These are phyloP conservation scores for Anisodus acutangulus DNA, from an alignment of 257 asterid genomes.

Conservation along the genomic window DNA sequence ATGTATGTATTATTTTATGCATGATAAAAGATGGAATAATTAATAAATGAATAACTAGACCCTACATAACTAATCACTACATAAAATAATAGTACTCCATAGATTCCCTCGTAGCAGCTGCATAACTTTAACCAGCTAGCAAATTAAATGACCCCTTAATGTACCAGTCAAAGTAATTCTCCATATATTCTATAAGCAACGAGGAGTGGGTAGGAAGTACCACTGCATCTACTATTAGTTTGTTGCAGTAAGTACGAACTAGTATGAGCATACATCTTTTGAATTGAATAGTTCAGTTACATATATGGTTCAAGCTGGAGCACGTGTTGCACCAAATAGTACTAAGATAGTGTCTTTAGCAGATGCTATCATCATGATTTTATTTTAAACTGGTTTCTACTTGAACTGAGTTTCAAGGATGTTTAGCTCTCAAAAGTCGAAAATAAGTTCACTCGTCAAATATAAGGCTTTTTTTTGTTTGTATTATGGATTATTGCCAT, in stretches of 20 bases:
- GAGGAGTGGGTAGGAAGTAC: not conserved
- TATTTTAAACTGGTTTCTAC: too few relatives aligned
- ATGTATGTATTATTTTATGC: too few relatives aligned
- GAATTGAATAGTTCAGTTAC: not conserved
- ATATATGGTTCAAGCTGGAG: not conserved
- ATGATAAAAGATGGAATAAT: too few relatives aligned
- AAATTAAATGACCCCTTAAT: not conserved
- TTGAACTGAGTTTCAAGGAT: not conserved
- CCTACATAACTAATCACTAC: too few relatives aligned
- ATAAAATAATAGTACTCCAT: too few relatives aligned
- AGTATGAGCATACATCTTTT: constrained; percentile 62
- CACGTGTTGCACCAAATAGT: too few relatives aligned
- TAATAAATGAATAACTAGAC: too few relatives aligned
- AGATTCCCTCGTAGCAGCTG: too few relatives aligned
- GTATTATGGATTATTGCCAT: not conserved
- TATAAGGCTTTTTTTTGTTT: too few relatives aligned
- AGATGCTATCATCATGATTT: not conserved
- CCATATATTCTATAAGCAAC: not conserved
- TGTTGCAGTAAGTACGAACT: not conserved
- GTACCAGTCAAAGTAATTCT: not conserved
- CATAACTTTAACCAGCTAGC: not conserved
- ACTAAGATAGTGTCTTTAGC: not conserved
- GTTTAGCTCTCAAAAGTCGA: not conserved
- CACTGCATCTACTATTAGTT: not conserved
- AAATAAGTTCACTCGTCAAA: not conserved